These are phyloP conservation scores for Leccinum aurantiacum DNA, from an alignment of 768 basidiomycete species.

Conservation along the genomic window DNA sequence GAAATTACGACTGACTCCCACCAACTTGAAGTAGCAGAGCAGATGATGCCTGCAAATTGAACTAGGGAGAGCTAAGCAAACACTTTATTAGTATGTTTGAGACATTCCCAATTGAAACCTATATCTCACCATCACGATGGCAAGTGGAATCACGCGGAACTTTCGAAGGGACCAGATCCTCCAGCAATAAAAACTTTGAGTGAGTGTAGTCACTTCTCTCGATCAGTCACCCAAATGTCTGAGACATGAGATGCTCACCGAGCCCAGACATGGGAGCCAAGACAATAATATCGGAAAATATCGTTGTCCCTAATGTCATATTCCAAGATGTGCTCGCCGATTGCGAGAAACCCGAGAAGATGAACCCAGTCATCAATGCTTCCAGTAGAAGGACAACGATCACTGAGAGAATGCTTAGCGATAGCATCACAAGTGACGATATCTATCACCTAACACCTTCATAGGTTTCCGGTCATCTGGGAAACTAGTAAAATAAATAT, in stretches of 20 bases:
- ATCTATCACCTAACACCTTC: too few species aligned
- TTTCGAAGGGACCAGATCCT: constrained; percentile 12
- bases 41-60: constrained; percentile 10
- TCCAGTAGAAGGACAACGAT: not conserved
- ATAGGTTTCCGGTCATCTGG: too few species aligned
- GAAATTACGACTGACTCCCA: too few species aligned
- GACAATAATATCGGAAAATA: too few species aligned
- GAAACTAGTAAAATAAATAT: too few species aligned
- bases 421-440: too few species aligned
- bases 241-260: not conserved
- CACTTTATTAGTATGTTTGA: not conserved
- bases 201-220: not conserved
- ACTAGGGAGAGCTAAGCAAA: constrained; percentile 20
- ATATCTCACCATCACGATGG: constrained; percentile 20
- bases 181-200: constrained; percentile 27
- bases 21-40: too few species aligned
- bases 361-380: not conserved
- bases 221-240: not conserved
- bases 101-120: not conserved
- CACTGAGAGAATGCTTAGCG: too few species aligned
- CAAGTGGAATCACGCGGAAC: not conserved
- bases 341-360: not conserved
- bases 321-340: accelerated
- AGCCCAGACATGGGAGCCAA: not conserved
- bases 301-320: too few species aligned